These are phyloP conservation scores for Lasiosphaeriaceae sp. DNA, from an alignment of 495 filamentous ascomycete species.

Conservation along the genomic window DNA sequence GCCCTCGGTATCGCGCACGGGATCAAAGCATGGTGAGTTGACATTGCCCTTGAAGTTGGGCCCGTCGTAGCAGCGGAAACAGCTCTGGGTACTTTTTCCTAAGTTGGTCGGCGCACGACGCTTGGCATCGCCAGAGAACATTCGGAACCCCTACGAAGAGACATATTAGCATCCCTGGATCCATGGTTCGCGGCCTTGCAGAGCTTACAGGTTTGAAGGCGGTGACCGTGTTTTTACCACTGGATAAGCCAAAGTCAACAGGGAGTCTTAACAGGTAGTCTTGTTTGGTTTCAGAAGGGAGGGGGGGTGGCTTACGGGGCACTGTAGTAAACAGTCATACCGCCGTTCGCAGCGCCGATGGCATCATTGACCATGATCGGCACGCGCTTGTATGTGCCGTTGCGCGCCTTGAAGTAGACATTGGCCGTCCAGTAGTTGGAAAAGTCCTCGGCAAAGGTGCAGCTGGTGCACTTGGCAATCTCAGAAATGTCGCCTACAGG, in stretches of 20 bases:
- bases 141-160: constrained; percentile 43
- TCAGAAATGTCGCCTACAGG: constrained; percentile 34
- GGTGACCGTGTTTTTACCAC: constrained; percentile 38
- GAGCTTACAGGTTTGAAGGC: constrained; percentile 46
- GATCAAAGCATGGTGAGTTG: constrained; percentile 35
- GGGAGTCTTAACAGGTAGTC: too few relatives aligned
- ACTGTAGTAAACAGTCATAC: constrained; percentile 30
- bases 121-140: constrained; percentile 44
- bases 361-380: constrained; percentile 24
- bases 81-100: constrained; percentile 34
- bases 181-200: too few relatives aligned
- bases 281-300: too few relatives aligned
- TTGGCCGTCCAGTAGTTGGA: constrained; percentile 54
- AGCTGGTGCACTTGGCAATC: constrained; percentile 38
- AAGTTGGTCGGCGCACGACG: constrained; percentile 27
- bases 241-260: too few relatives aligned
- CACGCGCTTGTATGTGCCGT: constrained; percentile 49
- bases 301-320: too few relatives aligned
- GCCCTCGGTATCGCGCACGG: constrained; percentile 35
- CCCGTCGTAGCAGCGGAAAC: constrained; percentile 44
- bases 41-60: constrained; percentile 44
- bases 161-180: not conserved
- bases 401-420: constrained; percentile 50
- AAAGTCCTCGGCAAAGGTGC: constrained; percentile 42
- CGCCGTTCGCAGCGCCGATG: constrained; percentile 21